A percentile compares a stretch with the other conserved stretches of the same genome.
Evolutionary conservation across 148 eudicot species (phyloP).

Genomic region (Silene conica): DNA sequence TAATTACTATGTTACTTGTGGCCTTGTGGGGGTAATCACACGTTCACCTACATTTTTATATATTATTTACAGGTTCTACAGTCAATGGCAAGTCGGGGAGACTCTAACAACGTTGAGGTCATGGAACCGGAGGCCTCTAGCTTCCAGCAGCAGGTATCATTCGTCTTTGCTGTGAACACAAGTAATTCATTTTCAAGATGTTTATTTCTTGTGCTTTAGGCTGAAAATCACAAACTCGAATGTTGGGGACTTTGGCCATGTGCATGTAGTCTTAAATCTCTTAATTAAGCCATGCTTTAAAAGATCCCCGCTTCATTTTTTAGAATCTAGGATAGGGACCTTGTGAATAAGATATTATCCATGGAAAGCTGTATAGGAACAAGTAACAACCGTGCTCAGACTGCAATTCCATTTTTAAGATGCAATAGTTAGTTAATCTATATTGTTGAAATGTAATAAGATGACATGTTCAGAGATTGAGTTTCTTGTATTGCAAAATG

Average conservation of each 20-base stretch:
- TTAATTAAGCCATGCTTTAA: background rate
- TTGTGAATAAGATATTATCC: too few species aligned
- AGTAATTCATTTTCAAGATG: background rate
- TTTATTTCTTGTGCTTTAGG: background rate
- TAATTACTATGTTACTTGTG: background rate
- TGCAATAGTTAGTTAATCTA: too few species aligned
- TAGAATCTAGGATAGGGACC: too few species aligned
- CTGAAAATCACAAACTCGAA: background rate
- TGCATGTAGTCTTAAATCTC: background rate
- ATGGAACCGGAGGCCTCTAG: slow-evolving; percentile 67
- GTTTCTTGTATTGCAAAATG: too few species aligned
- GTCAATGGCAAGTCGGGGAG: slow-evolving; percentile 59
- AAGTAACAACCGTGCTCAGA: too few species aligned
- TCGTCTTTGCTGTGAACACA: slow-evolving; percentile 1
- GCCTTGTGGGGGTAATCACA: background rate
- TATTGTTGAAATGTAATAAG: too few species aligned
- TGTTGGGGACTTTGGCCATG: background rate
- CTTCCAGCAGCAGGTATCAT: slow-evolving; percentile 66
- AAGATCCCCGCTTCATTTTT: background rate
- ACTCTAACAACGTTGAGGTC: slow-evolving; percentile 42
- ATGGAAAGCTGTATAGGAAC: too few species aligned
- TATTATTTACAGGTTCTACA: slow-evolving; percentile 42
- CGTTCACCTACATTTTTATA: background rate
- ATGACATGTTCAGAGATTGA: too few species aligned
- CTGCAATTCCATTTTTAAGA: too few species aligned